A percentile compares a stretch with the other conserved stretches of the same genome.
Evolutionary conservation across 164 flowering plant genomes (phyloP).

Genomic region (Dillenia turbinata): DNA sequence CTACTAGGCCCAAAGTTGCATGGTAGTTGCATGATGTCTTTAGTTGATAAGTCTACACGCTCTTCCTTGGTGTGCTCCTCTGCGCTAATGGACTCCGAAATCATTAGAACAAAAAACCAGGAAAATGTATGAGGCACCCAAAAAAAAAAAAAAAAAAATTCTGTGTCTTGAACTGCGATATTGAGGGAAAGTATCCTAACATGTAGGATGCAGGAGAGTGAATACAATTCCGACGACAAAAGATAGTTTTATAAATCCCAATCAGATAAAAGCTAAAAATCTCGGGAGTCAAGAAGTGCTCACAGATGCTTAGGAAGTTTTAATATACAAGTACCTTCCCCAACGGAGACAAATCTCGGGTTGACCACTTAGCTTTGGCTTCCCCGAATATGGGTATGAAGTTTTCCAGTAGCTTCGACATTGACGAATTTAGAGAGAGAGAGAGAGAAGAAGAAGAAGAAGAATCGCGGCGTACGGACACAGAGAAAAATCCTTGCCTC

Average conservation of each 20-base stretch:
- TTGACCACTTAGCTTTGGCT: conserved; percentile 42
- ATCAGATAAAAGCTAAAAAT: no score
- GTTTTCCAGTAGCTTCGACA: conserved; percentile 33
- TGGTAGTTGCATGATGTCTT: no score
- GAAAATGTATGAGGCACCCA: conserved; percentile 16
- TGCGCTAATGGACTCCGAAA: conserved; percentile 7
- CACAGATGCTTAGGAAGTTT: neutral
- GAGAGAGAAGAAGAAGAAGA: no score
- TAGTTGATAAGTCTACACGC: conserved; percentile 3
- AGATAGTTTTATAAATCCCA: no score
- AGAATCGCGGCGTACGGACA: no score
- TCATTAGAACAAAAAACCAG: conserved; percentile 13
- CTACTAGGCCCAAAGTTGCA: no score
- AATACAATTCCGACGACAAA: no score
- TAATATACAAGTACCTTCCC: neutral
- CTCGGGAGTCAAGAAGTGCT: neutral
- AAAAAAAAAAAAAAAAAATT: conserved; percentile 22
- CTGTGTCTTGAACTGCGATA: no score
- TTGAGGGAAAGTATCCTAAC: no score
- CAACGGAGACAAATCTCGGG: conserved; percentile 6
- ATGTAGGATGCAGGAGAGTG: no score
- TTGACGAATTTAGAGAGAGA: conserved; percentile 1
- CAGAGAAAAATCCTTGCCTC: no score
- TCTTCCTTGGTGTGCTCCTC: conserved; percentile 16
- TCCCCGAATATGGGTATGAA: conserved; percentile 61